Conservation (phyloP, 2,329 filamentous ascomycete genomes). For the Alternaria panax region DNA sequence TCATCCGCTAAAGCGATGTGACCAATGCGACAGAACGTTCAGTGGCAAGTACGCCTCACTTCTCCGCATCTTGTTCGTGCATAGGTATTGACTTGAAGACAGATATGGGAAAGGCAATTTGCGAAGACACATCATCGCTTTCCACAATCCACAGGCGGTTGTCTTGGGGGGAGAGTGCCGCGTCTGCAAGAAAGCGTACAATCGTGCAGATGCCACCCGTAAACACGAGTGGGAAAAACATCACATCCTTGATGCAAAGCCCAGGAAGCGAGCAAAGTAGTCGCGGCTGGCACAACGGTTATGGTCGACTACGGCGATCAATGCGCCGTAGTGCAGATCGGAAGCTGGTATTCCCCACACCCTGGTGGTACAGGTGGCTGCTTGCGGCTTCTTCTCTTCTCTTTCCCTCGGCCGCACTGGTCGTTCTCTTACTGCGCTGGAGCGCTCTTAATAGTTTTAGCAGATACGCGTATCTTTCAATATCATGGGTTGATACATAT, state of each 20-base stretch:
- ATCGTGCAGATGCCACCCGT: conserved; percentile 18
- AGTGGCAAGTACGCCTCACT: conserved; percentile 14
- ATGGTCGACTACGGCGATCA: neutral
- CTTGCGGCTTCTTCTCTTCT: conserved; percentile 5
- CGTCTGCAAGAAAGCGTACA: conserved; percentile 7
- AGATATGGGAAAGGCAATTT: conserved; percentile 23
- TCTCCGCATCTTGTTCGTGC: neutral
- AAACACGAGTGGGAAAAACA: conserved; percentile 30
- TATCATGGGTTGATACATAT: neutral
- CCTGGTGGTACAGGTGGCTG: neutral
- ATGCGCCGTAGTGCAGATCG: conserved; percentile 15
- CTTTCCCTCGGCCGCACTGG: neutral
- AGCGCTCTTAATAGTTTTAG: neutral
- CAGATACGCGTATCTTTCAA: neutral
- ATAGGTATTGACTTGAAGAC: neutral
- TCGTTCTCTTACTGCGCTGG: neutral
- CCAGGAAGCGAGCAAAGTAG: conserved; percentile 14
- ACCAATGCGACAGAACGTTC: conserved; percentile 5
- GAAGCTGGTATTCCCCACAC: conserved; percentile 1
- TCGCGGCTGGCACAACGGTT: neutral
- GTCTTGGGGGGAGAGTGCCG: conserved; percentile 9
- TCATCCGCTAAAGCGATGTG: neutral
- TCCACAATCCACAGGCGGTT: neutral
- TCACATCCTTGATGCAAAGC: conserved; percentile 4
- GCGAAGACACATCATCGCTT: conserved; percentile 10